These are phyloP conservation scores for Lentinula detonsa DNA, from an alignment of 768 basidiomycete genomes.

Conservation along the genomic window DNA sequence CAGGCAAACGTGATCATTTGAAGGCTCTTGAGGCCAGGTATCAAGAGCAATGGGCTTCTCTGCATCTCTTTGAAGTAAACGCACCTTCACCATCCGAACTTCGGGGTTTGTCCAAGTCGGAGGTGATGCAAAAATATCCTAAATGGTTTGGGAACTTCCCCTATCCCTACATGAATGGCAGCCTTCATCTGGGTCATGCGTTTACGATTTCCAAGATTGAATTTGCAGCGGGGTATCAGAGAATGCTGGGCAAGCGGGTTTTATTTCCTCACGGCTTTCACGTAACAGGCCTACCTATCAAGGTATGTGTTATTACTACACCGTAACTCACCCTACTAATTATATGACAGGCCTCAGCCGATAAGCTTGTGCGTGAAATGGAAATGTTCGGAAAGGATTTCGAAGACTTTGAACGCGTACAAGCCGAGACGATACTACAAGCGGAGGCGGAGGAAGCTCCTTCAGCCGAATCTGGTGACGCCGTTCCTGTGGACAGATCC, in stretches of 20 bases:
- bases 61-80: conserved; percentile 78
- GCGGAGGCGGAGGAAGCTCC: conserved; percentile 41
- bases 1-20: conserved; percentile 88
- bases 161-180: conserved; percentile 98
- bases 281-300: conserved; percentile 99
- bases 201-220: conserved; percentile 99
- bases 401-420: conserved; percentile 52
- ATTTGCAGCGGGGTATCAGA: conserved; percentile 91
- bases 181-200: conserved; percentile 93
- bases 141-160: conserved; percentile 99
- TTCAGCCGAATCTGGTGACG: conserved; percentile 34
- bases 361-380: conserved; percentile 97
- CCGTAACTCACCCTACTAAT: neutral
- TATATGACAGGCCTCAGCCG: conserved; percentile 72
- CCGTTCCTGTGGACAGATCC: conserved; percentile 38
- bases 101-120: conserved; percentile 51
- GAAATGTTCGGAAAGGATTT: conserved; percentile 93
- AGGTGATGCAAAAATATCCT: conserved; percentile 73
- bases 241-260: conserved; percentile 90
- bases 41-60: conserved; percentile 74
- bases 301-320: conserved; percentile 48
- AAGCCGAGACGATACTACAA: conserved; percentile 33
- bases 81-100: conserved; percentile 70
- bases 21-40: conserved; percentile 79
- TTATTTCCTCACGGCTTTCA: conserved; percentile 98